Percentiles rank a stretch among this genome's conserved stretches.
Conservation (phyloP, 164 flowering plant genomes). For the Vitis riparia region DNA sequence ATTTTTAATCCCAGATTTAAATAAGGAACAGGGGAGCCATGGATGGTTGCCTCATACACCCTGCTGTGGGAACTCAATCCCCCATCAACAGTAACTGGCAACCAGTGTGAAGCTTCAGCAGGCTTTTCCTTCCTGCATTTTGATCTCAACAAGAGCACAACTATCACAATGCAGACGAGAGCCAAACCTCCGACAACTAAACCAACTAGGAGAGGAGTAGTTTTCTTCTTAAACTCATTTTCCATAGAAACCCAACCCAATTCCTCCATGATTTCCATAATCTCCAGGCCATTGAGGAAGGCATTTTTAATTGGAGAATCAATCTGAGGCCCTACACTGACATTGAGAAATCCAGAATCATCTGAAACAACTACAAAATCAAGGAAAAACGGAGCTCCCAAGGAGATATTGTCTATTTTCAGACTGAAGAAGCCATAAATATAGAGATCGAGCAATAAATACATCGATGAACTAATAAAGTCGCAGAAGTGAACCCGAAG, state of each 20-base stretch:
- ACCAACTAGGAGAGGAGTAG: background rate
- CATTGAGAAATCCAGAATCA: slow-evolving; percentile 1
- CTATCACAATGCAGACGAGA: background rate
- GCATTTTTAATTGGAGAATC: background rate
- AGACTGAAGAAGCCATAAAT: background rate
- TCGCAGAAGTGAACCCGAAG: slow-evolving; percentile 19
- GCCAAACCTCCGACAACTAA: background rate
- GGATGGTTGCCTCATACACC: background rate
- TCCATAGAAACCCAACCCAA: background rate
- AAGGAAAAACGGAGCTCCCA: slow-evolving; percentile 3
- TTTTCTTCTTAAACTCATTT: background rate
- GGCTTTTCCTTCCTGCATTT: background rate
- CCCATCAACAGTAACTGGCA: background rate
- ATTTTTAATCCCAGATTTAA: slow-evolving; percentile 1
- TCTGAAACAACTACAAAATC: slow-evolving; percentile 13
- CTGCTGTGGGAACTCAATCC: background rate
- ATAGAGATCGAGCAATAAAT: too few relatives aligned
- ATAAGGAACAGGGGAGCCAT: background rate
- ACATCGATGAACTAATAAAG: too few relatives aligned
- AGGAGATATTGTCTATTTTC: background rate
- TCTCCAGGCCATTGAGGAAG: slow-evolving; percentile 18
- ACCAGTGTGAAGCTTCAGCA: background rate
- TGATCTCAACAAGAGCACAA: background rate
- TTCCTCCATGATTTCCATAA: slow-evolving; percentile 4
- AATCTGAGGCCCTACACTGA: background rate